Evolutionary conservation across 2,329 filamentous ascomycete species (phyloP).

Genomic region (Alternaria postmessia): DNA sequence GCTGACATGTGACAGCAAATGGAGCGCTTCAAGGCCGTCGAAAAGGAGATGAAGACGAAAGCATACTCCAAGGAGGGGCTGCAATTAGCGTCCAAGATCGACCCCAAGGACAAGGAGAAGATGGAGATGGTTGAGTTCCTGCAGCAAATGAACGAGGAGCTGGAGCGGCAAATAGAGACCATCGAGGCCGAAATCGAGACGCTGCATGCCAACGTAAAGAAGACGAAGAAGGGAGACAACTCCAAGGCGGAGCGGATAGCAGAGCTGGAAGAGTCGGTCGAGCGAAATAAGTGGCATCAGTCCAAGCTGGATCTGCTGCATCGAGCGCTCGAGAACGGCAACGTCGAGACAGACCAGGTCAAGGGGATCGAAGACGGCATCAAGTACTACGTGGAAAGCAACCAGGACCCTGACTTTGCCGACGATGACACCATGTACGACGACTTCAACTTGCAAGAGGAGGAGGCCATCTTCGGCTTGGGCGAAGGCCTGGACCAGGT

Average conservation of each 20-base stretch:
- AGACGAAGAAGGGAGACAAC: slow-evolving; percentile 83
- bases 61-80: slow-evolving; percentile 98
- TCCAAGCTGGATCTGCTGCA: slow-evolving; percentile 90
- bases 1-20: slow-evolving; percentile 75
- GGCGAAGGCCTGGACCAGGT: slow-evolving; percentile 80
- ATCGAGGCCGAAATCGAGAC: slow-evolving; percentile 89
- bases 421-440: slow-evolving; percentile 97
- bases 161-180: slow-evolving; percentile 91
- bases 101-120: slow-evolving; percentile 98
- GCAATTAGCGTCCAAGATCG: slow-evolving; percentile 87
- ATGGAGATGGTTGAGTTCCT: slow-evolving; percentile 88
- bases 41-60: slow-evolving; percentile 99
- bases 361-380: slow-evolving; percentile 90
- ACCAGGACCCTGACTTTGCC: slow-evolving; percentile 86
- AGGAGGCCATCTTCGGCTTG: slow-evolving; percentile 88
- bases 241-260: slow-evolving; percentile 87
- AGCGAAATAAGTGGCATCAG: slow-evolving; percentile 97
- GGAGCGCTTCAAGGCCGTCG: slow-evolving; percentile 99
- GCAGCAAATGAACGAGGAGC: slow-evolving; percentile 84
- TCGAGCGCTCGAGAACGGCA: slow-evolving; percentile 90
- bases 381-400: slow-evolving; percentile 92
- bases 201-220: slow-evolving; percentile 89
- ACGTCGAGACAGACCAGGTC: slow-evolving; percentile 86
- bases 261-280: slow-evolving; percentile 82
- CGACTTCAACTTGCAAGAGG: slow-evolving; percentile 88